Evolutionary conservation across 2,329 filamentous ascomycete species (phyloP).

Genomic region (Aureobasidium sp.): DNA sequence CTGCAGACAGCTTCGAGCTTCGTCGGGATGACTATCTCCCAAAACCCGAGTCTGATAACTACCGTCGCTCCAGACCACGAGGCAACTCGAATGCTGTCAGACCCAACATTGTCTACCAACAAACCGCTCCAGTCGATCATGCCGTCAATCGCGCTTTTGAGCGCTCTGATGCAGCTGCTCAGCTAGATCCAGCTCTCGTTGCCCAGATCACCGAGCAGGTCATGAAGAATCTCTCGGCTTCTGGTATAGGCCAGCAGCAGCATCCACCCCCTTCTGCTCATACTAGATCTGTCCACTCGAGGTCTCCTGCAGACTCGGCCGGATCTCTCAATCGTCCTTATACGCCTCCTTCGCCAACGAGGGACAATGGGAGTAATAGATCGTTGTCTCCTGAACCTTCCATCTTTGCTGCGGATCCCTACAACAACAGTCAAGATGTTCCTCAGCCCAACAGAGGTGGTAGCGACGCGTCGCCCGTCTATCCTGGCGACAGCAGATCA

Average conservation of each 20-base stretch:
- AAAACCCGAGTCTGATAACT: background rate
- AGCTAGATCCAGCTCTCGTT: conserved; percentile 52
- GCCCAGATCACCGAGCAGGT: conserved; percentile 51
- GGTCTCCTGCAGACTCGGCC: conserved; percentile 37
- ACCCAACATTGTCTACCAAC: background rate
- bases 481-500: conserved; percentile 19
- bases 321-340: conserved; percentile 43
- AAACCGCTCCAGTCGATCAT: conserved; percentile 43
- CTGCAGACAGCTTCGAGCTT: background rate
- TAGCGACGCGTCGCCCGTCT: conserved; percentile 22
- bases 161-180: conserved; percentile 40
- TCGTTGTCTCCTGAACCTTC: conserved; percentile 31
- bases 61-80: background rate
- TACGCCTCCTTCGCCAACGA: conserved; percentile 47
- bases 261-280: conserved; percentile 16
- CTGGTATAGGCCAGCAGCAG: conserved; percentile 25
- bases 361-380: conserved; percentile 26
- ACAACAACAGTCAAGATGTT: conserved; percentile 4
- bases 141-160: conserved; percentile 50
- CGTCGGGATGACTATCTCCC: background rate
- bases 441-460: conserved; percentile 3
- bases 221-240: conserved; percentile 40
- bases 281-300: conserved; percentile 22
- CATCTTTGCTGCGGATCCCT: conserved; percentile 16
- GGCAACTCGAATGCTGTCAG: background rate